Evolutionary conservation across 805 yeast genomes (phyloP).

Genomic region (Wickerhamomyces kurtzmanii): DNA sequence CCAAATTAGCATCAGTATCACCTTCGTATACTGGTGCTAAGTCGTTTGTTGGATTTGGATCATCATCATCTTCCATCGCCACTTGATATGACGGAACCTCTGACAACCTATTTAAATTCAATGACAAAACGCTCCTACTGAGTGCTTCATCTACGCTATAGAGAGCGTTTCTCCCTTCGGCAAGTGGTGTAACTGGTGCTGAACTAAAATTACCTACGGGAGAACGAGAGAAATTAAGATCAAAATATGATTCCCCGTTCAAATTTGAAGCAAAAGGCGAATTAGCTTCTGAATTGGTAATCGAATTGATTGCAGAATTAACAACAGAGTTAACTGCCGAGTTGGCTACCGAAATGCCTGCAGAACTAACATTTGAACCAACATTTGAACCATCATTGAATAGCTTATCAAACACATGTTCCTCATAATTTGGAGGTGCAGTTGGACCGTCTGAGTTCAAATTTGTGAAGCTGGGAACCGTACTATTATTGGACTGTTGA

Average conservation of each 20-base stretch:
- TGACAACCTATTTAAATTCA: slow-evolving; percentile 32
- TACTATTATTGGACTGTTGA: slow-evolving; percentile 3
- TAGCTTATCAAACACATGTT: slow-evolving; percentile 62
- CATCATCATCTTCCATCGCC: slow-evolving; percentile 44
- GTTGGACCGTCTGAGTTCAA: slow-evolving; percentile 1
- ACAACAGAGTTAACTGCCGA: not conserved
- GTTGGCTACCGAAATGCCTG: not conserved
- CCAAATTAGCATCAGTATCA: too few species aligned
- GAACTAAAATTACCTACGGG: too few species aligned
- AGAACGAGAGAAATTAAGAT: too few species aligned
- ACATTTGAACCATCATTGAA: slow-evolving; percentile 38
- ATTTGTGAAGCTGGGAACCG: not conserved
- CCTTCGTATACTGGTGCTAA: slow-evolving; percentile 52
- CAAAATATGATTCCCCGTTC: too few species aligned
- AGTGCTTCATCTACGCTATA: too few species aligned
- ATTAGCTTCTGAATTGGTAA: too few species aligned
- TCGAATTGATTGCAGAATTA: not conserved
- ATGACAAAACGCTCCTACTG: too few species aligned
- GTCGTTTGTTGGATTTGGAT: slow-evolving; percentile 23
- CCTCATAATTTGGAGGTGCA: slow-evolving; percentile 74
- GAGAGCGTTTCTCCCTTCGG: too few species aligned
- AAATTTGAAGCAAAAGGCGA: too few species aligned
- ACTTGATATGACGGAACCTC: slow-evolving; percentile 71
- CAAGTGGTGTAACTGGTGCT: slow-evolving; percentile 29
- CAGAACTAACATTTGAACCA: not conserved